Conservation (phyloP, 768 basidiomycete genomes). For the Cystofilobasidium capitatum region DNA sequence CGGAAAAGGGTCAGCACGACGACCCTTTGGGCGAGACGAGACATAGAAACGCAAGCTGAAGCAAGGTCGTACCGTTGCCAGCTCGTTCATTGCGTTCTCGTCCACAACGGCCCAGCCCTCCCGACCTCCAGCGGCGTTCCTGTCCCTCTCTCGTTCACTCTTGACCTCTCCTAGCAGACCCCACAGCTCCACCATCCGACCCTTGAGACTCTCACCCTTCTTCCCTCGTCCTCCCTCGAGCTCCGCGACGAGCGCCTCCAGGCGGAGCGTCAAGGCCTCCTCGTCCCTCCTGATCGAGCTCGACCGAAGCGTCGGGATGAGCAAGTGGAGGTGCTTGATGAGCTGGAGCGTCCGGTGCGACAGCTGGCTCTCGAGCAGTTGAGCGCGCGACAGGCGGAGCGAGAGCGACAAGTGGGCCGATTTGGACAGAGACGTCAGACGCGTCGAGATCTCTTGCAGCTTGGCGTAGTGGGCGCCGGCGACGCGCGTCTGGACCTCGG, state of each 20-base stretch:
- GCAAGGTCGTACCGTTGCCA: constrained; percentile 31
- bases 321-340: constrained; percentile 33
- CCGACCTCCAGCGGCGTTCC: constrained; percentile 14
- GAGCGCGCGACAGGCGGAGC: constrained; percentile 22
- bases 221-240: constrained; percentile 31
- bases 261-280: constrained; percentile 28
- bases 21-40: background rate
- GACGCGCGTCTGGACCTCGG: constrained; percentile 35
- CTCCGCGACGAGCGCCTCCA: constrained; percentile 33
- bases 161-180: constrained; percentile 35
- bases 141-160: constrained; percentile 27
- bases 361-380: constrained; percentile 28
- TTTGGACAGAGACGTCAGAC: constrained; percentile 29
- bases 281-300: constrained; percentile 34
- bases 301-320: constrained; percentile 35
- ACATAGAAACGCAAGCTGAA: background rate
- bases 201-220: constrained; percentile 29
- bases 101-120: constrained; percentile 33
- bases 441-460: constrained; percentile 34
- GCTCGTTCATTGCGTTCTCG: constrained; percentile 29
- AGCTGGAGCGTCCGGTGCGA: constrained; percentile 35
- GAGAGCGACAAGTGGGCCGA: constrained; percentile 21
- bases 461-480: constrained; percentile 36
- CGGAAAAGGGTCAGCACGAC: background rate
- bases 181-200: constrained; percentile 38